Percentiles rank a stretch among this genome's conserved stretches.
Conservation (phyloP, 2,329 filamentous ascomycete genomes). For the Fusarium sp. region DNA sequence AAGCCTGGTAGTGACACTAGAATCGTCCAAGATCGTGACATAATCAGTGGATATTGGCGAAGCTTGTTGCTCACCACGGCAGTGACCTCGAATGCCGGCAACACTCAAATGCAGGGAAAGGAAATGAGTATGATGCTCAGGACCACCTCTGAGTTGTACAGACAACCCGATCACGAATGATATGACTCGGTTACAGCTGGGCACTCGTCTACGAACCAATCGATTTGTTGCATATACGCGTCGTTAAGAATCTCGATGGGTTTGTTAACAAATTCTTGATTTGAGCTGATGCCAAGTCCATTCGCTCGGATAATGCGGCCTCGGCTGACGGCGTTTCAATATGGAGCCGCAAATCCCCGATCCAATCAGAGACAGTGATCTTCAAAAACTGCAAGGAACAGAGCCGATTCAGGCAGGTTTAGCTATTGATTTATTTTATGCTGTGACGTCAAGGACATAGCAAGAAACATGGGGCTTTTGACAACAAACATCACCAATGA, state of each 20-base stretch:
- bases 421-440: conserved; percentile 2
- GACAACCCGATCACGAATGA: background rate
- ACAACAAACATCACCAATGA: conserved; percentile 13
- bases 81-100: background rate
- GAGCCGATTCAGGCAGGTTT: conserved; percentile 18
- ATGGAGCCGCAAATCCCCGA: conserved; percentile 36
- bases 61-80: background rate
- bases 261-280: conserved; percentile 9
- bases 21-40: background rate
- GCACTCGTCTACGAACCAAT: background rate
- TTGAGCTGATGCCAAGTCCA: conserved; percentile 24
- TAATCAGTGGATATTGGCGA: background rate
- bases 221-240: background rate
- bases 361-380: conserved; percentile 6
- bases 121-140: background rate
- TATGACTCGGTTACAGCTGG: background rate
- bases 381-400: conserved; percentile 22
- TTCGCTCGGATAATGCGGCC: conserved; percentile 29
- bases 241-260: conserved; percentile 3
- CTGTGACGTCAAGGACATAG: conserved; percentile 33
- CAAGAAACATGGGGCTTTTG: background rate
- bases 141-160: background rate
- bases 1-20: background rate
- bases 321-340: conserved; percentile 10
- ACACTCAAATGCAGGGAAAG: background rate